Evolutionary conservation across 352 stramenopile species (phyloP).

Genomic region (Phytopythium aichiense): DNA sequence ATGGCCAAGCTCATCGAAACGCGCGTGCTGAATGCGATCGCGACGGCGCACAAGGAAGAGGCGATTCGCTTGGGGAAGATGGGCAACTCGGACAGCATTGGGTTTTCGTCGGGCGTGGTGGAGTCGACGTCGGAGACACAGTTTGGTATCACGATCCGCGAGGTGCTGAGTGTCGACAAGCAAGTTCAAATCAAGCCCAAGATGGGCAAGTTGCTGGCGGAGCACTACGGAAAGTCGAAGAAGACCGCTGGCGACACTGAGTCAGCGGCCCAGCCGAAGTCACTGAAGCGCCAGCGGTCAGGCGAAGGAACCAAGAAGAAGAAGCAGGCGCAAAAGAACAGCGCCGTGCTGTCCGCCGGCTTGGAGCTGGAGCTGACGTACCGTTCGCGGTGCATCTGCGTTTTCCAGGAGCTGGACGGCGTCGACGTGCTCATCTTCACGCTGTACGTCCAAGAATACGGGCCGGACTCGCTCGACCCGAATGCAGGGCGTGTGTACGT

Average conservation of each 20-base stretch:
- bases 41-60: constrained; percentile 74
- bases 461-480: constrained; percentile 57
- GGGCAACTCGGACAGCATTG: constrained; percentile 81
- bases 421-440: constrained; percentile 89
- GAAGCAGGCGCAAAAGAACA: constrained; percentile 25
- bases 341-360: constrained; percentile 8
- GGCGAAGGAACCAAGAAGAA: constrained; percentile 27
- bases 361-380: constrained; percentile 76
- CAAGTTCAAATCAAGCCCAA: constrained; percentile 85
- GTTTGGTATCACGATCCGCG: constrained; percentile 81
- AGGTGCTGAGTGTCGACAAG: constrained; percentile 85
- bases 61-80: constrained; percentile 74
- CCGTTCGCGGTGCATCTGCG: constrained; percentile 84
- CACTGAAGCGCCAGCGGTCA: constrained; percentile 59
- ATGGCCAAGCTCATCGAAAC: constrained; percentile 86
- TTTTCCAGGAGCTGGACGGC: constrained; percentile 87
- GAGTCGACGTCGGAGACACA: constrained; percentile 75
- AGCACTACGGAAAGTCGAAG: constrained; percentile 64
- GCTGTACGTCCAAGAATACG: constrained; percentile 88
- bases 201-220: constrained; percentile 69
- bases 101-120: constrained; percentile 56
- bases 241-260: constrained; percentile 23
- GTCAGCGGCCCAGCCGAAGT: constrained; percentile 36
- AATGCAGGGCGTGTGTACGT: constrained; percentile 86
- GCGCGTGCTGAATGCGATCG: constrained; percentile 67